Percentiles rank a stretch among this genome's conserved stretches.
phyloP scores from a whole-genome alignment of 176 grass and related monocot species.

The Saccharum officinarum region DNA sequence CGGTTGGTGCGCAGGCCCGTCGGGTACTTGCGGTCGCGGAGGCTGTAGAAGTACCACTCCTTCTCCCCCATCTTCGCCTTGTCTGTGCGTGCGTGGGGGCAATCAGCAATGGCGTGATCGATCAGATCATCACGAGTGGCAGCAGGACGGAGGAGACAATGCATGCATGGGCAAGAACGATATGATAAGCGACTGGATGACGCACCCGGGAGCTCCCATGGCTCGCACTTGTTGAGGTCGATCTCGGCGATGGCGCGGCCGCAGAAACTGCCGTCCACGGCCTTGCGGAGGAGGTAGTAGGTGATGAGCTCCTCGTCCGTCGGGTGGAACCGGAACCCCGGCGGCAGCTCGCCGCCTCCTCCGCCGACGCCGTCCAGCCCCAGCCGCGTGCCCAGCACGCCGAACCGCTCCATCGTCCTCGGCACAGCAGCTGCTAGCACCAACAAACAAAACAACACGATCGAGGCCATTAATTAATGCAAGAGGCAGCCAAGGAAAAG shows the following conservation, averaged over 20 bases:
- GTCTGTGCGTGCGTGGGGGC: constrained; percentile 23
- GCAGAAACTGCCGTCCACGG: constrained; percentile 63
- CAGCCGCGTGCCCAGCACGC: constrained; percentile 28
- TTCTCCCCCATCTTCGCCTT: constrained; percentile 83
- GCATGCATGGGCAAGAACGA: no score
- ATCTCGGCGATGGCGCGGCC: constrained; percentile 88
- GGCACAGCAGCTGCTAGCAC: background rate
- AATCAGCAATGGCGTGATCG: background rate
- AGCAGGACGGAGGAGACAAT: no score
- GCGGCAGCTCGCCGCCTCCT: constrained; percentile 56
- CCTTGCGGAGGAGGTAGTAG: constrained; percentile 88
- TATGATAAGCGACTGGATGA: no score
- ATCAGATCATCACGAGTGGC: background rate
- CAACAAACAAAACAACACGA: background rate
- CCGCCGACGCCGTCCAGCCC: constrained; percentile 19
- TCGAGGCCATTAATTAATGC: constrained; percentile 18
- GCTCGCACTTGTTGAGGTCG: constrained; percentile 93
- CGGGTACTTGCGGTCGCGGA: constrained; percentile 97
- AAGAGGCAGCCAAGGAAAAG: background rate
- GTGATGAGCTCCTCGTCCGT: constrained; percentile 95
- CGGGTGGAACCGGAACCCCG: constrained; percentile 93
- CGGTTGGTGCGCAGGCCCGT: constrained; percentile 90
- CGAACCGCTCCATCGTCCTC: constrained; percentile 36
- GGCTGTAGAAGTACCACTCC: constrained; percentile 98
- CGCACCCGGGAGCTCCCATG: constrained; percentile 88